phyloP scores from a whole-genome alignment of 2,329 filamentous ascomycete genomes.

The Achaetomium macrosporum region DNA sequence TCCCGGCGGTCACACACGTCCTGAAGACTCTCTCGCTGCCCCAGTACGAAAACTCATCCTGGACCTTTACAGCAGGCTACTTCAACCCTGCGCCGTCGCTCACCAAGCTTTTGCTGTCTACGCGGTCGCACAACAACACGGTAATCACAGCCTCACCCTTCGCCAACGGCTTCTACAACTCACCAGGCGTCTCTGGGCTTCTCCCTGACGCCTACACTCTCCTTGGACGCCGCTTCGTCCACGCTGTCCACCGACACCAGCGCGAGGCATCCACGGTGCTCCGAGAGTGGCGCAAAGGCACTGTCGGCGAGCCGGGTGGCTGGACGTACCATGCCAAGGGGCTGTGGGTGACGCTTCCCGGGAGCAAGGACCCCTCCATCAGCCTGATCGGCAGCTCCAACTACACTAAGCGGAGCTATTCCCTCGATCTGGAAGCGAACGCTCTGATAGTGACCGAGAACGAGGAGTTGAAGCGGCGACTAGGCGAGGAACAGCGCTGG shows the following conservation, averaged over 20 bases:
- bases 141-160: conserved; percentile 89
- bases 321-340: conserved; percentile 99
- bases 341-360: conserved; percentile 75
- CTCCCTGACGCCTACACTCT: conserved; percentile 89
- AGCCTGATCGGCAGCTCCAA: conserved; percentile 89
- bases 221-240: conserved; percentile 75
- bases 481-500: conserved; percentile 77
- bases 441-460: conserved; percentile 80
- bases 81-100: conserved; percentile 92
- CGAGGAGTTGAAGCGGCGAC: conserved; percentile 59
- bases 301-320: conserved; percentile 70
- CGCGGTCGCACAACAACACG: conserved; percentile 63
- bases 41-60: conserved; percentile 63
- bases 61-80: conserved; percentile 97
- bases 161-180: conserved; percentile 93
- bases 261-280: conserved; percentile 58
- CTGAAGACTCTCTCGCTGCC: conserved; percentile 61
- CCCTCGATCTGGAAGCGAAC: conserved; percentile 84
- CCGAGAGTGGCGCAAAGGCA: conserved; percentile 83
- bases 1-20: conserved; percentile 71
- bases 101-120: conserved; percentile 70
- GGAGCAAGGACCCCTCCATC: conserved; percentile 62
- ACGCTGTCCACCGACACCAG: conserved; percentile 43
- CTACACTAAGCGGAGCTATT: conserved; percentile 91
- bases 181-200: conserved; percentile 80